Conservation (phyloP, 768 basidiomycete species). For the Coprinellus micaceus region DNA sequence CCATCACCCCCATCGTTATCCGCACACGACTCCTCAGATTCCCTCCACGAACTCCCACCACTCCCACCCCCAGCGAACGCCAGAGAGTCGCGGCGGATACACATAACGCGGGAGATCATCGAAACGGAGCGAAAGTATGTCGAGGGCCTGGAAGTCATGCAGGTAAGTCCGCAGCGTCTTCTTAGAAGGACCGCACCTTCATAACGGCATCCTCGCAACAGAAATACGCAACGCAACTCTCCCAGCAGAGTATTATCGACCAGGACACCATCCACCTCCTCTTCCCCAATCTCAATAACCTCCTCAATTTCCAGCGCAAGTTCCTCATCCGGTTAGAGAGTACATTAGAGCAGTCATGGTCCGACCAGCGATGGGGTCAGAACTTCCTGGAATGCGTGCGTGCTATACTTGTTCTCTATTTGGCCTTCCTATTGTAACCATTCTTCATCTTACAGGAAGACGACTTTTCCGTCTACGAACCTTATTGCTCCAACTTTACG, state of each 20-base stretch:
- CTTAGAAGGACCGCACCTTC: constrained; percentile 5
- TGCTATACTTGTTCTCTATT: constrained; percentile 30
- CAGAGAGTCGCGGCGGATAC: constrained; percentile 65
- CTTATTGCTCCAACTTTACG: constrained; percentile 94
- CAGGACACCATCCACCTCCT: constrained; percentile 94
- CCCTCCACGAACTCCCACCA: constrained; percentile 44
- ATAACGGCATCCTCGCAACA: constrained; percentile 30
- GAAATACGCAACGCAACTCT: constrained; percentile 86
- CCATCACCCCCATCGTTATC: constrained; percentile 54
- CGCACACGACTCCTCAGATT: constrained; percentile 59
- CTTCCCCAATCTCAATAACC: constrained; percentile 90
- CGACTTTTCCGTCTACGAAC: constrained; percentile 93
- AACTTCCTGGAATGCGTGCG: constrained; percentile 82
- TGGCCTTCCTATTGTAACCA: constrained; percentile 39
- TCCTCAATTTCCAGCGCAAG: constrained; percentile 94
- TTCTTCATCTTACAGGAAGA: constrained; percentile 73
- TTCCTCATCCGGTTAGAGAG: constrained; percentile 89
- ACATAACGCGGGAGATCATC: constrained; percentile 84
- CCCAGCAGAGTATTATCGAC: constrained; percentile 81
- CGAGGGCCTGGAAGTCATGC: constrained; percentile 93
- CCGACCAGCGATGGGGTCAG: constrained; percentile 83
- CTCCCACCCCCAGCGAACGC: constrained; percentile 46
- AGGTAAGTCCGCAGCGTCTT: constrained; percentile 50
- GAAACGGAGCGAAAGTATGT: constrained; percentile 97
- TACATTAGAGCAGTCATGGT: constrained; percentile 78